A percentile compares a stretch with the other conserved stretches of the same genome.
Conservation (phyloP, 495 filamentous ascomycete species). For the Penicillium angulare region DNA sequence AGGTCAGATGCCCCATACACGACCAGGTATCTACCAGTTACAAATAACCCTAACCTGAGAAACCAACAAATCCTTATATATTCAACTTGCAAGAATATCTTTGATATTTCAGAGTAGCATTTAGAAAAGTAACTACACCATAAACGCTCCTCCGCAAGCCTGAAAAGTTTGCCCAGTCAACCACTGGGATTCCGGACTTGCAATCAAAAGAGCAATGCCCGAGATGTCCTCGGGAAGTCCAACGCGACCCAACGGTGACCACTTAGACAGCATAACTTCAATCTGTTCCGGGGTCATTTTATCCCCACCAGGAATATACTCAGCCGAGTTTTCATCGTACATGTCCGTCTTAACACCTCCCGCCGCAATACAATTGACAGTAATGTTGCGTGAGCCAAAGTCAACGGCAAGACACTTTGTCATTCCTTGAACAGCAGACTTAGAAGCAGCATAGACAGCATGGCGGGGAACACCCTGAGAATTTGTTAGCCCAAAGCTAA, state of each 20-base stretch:
- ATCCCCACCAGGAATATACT: constrained; percentile 36
- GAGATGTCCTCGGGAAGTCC: constrained; percentile 54
- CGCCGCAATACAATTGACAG: constrained; percentile 54
- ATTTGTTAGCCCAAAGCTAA: background rate
- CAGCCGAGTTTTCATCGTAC: constrained; percentile 39
- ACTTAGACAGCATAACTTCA: constrained; percentile 25
- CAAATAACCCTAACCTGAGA: too few species aligned
- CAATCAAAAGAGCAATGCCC: constrained; percentile 52
- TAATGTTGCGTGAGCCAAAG: constrained; percentile 49
- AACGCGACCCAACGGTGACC: constrained; percentile 45
- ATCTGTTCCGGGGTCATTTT: constrained; percentile 30
- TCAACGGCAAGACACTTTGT: constrained; percentile 56
- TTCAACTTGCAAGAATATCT: too few species aligned
- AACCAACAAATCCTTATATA: too few species aligned
- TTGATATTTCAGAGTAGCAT: background rate
- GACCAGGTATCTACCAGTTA: too few species aligned
- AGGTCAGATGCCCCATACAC: too few species aligned
- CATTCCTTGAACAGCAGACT: constrained; percentile 54
- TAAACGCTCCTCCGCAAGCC: constrained; percentile 46
- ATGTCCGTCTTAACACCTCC: constrained; percentile 39
- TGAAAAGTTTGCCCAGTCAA: constrained; percentile 57
- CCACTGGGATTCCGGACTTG: constrained; percentile 42
- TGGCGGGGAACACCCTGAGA: constrained; percentile 26
- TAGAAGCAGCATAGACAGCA: constrained; percentile 51
- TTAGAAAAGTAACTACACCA: constrained; percentile 11